Percentiles rank a stretch among this genome's conserved stretches.
Conservation (phyloP, 1,284 basidiomycete genomes). For the Puccinia triticina region DNA sequence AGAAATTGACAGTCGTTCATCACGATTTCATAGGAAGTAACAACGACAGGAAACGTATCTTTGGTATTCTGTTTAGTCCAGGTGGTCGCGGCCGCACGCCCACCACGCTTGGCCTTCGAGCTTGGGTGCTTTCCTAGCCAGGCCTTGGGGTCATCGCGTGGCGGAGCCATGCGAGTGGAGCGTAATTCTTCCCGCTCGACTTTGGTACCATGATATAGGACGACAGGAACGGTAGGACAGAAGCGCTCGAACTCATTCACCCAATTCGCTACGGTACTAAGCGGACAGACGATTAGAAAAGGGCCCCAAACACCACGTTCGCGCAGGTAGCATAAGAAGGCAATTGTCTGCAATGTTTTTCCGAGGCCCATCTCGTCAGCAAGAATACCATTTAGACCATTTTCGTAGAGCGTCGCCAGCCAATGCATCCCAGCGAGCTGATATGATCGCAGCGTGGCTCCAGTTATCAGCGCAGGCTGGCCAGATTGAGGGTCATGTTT, state of each 20-base stretch:
- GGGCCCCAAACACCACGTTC: conserved; percentile 74
- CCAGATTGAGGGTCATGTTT: conserved; percentile 55
- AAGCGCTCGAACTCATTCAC: conserved; percentile 81
- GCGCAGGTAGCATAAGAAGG: conserved; percentile 85
- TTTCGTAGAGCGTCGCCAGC: conserved; percentile 90
- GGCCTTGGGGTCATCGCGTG: conserved; percentile 57
- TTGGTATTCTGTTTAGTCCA: conserved; percentile 54
- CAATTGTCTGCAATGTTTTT: conserved; percentile 89
- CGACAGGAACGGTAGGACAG: conserved; percentile 73
- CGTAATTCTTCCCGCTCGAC: conserved; percentile 66
- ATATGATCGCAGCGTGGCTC: conserved; percentile 81
- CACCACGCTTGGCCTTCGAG: conserved; percentile 52
- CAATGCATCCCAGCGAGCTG: conserved; percentile 94
- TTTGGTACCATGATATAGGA: conserved; percentile 85
- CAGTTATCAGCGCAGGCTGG: conserved; percentile 80
- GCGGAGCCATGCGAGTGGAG: conserved; percentile 54
- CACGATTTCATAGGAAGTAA: conserved; percentile 92
- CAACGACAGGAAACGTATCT: conserved; percentile 72
- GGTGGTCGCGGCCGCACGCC: neutral
- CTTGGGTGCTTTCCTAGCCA: conserved; percentile 53
- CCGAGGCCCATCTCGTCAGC: conserved; percentile 92
- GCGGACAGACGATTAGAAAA: conserved; percentile 85
- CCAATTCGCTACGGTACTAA: conserved; percentile 93
- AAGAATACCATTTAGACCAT: conserved; percentile 90
- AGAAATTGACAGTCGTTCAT: conserved; percentile 77